phyloP scores from a whole-genome alignment of 768 basidiomycete genomes.

The Amanita pseudoporphyria region DNA sequence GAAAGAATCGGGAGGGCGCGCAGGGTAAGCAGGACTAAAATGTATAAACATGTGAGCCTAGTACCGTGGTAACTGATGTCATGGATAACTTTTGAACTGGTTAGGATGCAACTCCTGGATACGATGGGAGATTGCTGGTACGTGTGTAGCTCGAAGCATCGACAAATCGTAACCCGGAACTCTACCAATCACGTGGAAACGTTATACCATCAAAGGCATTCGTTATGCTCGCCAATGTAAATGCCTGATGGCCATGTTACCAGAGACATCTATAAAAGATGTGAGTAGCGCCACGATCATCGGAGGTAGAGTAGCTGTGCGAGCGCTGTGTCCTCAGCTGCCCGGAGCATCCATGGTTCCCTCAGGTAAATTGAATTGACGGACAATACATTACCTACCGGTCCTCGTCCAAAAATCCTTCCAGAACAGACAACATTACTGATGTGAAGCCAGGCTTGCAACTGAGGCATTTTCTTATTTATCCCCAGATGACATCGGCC shows the following conservation, averaged over 20 bases:
- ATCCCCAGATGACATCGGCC: background rate
- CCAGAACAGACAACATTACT: background rate
- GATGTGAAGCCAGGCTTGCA: background rate
- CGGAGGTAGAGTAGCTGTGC: background rate
- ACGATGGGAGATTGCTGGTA: no score
- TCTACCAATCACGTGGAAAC: background rate
- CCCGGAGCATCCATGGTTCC: background rate
- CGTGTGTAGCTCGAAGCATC: no score
- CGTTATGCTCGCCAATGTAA: background rate
- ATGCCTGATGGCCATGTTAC: background rate
- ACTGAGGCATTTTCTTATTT: background rate
- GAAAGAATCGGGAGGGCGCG: no score
- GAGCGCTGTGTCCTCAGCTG: background rate
- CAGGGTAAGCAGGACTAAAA: no score
- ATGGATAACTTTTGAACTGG: no score
- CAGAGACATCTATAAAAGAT: slow-evolving; percentile 1
- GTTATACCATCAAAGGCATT: background rate
- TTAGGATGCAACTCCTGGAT: no score
- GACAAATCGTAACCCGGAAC: background rate
- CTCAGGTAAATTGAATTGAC: background rate
- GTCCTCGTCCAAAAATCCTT: background rate
- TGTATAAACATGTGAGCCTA: no score
- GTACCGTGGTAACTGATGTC: no score
- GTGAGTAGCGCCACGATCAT: background rate
- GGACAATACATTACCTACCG: no score